phyloP scores from a whole-genome alignment of 2,329 filamentous ascomycete genomes.

The Cladobotryum protrusum region DNA sequence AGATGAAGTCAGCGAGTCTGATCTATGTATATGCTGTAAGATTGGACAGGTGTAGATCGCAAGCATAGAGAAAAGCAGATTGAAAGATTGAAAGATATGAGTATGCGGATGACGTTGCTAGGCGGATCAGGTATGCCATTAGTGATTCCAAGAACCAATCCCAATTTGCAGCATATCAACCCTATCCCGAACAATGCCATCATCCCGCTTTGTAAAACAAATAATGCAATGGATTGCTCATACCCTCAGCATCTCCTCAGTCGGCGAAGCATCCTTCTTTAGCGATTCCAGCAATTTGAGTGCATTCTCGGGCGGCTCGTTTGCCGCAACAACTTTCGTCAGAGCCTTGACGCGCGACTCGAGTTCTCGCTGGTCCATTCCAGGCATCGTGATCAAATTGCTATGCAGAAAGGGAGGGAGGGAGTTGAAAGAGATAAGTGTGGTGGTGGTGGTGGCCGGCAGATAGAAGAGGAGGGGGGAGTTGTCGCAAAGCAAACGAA shows the following conservation, averaged over 20 bases:
- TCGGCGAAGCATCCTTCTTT: constrained; percentile 73
- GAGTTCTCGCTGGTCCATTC: constrained; percentile 78
- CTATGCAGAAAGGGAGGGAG: background rate
- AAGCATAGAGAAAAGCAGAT: background rate
- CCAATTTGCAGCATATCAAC: background rate
- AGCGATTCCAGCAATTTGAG: constrained; percentile 70
- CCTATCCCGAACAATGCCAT: background rate
- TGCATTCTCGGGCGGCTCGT: constrained; percentile 67
- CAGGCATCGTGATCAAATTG: constrained; percentile 7
- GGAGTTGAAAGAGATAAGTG: too few relatives aligned
- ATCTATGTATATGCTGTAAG: too few relatives aligned
- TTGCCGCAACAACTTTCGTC: constrained; percentile 68
- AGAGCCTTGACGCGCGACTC: constrained; percentile 70
- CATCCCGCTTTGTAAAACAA: background rate
- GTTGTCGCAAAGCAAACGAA: too few relatives aligned
- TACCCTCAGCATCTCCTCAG: constrained; percentile 82
- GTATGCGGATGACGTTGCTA: too few relatives aligned
- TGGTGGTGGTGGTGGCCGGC: background rate
- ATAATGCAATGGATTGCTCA: background rate
- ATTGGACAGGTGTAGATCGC: background rate
- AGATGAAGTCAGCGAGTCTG: background rate
- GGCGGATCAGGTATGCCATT: too few relatives aligned
- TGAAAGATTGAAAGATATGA: background rate
- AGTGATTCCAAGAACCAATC: background rate
- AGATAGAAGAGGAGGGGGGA: background rate